phyloP scores from a whole-genome alignment of 352 stramenopile species.

The Pythium biforme region DNA sequence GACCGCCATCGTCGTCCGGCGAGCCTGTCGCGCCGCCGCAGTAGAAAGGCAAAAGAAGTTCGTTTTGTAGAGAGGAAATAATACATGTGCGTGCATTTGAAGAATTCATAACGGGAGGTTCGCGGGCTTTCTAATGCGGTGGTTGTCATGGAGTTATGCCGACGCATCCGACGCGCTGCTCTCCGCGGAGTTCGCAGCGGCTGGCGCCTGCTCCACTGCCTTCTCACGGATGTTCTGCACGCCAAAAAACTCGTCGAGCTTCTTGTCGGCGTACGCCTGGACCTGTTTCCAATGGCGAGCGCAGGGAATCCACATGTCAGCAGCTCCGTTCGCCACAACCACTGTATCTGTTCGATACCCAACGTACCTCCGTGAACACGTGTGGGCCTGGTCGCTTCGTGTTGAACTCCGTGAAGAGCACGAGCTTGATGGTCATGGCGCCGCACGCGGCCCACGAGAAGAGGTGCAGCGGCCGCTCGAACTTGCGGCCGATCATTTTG shows the following conservation, averaged over 20 bases:
- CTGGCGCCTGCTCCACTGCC: not conserved
- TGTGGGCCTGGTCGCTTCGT: slow-evolving; percentile 55
- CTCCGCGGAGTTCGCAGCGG: not conserved
- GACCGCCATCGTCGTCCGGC: slow-evolving; percentile 10
- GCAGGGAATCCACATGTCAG: too few species aligned
- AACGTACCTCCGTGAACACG: slow-evolving; percentile 71
- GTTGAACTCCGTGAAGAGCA: slow-evolving; percentile 84
- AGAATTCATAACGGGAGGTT: not conserved
- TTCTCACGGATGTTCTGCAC: slow-evolving; percentile 45
- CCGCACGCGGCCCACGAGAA: slow-evolving; percentile 78
- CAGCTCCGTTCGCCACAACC: too few species aligned
- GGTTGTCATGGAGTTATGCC: not conserved
- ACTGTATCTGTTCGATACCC: too few species aligned
- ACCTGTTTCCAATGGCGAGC: slow-evolving; percentile 35
- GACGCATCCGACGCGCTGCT: not conserved
- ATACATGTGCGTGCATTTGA: not conserved
- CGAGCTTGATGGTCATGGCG: slow-evolving; percentile 80
- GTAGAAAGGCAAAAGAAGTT: not conserved
- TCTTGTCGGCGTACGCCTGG: slow-evolving; percentile 76
- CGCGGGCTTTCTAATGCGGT: too few species aligned
- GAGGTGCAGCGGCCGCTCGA: slow-evolving; percentile 80
- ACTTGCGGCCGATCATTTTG: slow-evolving; percentile 83
- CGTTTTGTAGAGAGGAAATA: slow-evolving; percentile 11
- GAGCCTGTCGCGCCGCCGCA: slow-evolving; percentile 10
- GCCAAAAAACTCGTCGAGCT: slow-evolving; percentile 87